Evolutionary conservation across 805 yeast genomes (phyloP), one percentile per base, ranked within the genome.

Genomic region (Kockiozyma suomiensis): DNA sequence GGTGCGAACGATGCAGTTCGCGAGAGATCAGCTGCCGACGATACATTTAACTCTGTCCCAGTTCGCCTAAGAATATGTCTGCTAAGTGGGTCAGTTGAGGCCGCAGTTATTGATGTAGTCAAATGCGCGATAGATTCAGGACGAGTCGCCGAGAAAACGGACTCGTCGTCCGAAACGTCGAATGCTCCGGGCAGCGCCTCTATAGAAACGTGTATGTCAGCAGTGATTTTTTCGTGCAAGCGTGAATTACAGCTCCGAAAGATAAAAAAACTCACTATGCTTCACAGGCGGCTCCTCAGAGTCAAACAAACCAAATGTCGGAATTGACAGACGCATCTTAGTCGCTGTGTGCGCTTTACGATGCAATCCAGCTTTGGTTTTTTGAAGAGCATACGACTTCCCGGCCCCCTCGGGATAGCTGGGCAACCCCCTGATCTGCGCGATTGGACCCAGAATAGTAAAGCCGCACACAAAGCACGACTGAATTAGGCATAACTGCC

Each of bases 51-150:
- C n/a, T 59, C 59, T 1, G 60, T 55, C 10, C 60, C 60, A 21
- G 64, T 57, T 6, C 65, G 63, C 41, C 59, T 49, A 37, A 61
- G 54, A 21, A 61, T 61, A 38, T 61, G 65, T 23, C 42, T 25
- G 12, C 60, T 50, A 17, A 61, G 54, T 30, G 65, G 65, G 41
- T 61, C 65, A n/a, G 54, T 61, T 10, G 51, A 43, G 19, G 37
- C 12, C 37, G 54, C 23, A 1, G 46, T 40, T 17, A 40, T 3
- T 30, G 37, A 25, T 28, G 8, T 28, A 17, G 38, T 41, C n/a
- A 30, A 41, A 30, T n/a, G 33, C 4, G 30, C 41, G 41, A 47
- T 17, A 6, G 41, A 21, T 6, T 17, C 15, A 8, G 33, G 17
- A 2, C 41, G 30, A 2, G 28, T n/a, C 5, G 5, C 1, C 23